Conservation (phyloP, 176 grass and related monocot species). For the Oryza meridionalis region DNA sequence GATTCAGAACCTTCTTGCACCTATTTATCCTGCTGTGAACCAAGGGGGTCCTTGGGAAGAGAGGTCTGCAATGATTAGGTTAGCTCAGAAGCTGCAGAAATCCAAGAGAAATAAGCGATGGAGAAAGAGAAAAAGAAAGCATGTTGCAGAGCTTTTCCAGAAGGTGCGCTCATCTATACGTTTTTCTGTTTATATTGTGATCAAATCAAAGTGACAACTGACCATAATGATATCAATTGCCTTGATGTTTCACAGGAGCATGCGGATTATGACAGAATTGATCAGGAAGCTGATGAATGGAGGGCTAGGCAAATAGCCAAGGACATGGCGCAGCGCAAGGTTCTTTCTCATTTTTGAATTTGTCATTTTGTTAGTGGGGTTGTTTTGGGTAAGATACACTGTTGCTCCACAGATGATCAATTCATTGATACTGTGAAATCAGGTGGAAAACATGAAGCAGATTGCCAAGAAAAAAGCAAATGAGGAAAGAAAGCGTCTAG, state of each 20-base stretch:
- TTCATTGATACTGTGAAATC: slow-evolving; percentile 41
- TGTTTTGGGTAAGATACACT: not conserved
- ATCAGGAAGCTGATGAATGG: slow-evolving; percentile 93
- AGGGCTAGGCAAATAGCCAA: slow-evolving; percentile 85
- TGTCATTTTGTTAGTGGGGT: slow-evolving; percentile 19
- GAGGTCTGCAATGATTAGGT: slow-evolving; percentile 57
- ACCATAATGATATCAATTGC: not conserved
- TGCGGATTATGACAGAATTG: slow-evolving; percentile 71
- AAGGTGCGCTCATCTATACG: slow-evolving; percentile 48
- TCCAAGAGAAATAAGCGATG: slow-evolving; percentile 80
- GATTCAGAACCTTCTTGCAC: slow-evolving; percentile 61
- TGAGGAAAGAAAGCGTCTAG: slow-evolving; percentile 81
- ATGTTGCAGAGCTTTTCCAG: slow-evolving; percentile 57
- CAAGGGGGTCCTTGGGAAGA: slow-evolving; percentile 65
- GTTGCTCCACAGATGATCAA: not conserved
- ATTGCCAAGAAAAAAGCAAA: slow-evolving; percentile 90
- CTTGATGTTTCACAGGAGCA: slow-evolving; percentile 56
- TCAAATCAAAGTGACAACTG: not conserved
- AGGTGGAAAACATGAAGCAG: slow-evolving; percentile 89
- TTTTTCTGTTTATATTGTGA: not conserved
- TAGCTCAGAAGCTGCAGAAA: slow-evolving; percentile 83
- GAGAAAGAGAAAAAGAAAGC: slow-evolving; percentile 83
- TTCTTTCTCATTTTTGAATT: slow-evolving; percentile 34
- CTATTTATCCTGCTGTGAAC: slow-evolving; percentile 50
- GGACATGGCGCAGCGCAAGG: slow-evolving; percentile 80